These are phyloP conservation scores for Poa annua DNA, from an alignment of 176 grass and related monocot genomes.

Conservation along the genomic window DNA sequence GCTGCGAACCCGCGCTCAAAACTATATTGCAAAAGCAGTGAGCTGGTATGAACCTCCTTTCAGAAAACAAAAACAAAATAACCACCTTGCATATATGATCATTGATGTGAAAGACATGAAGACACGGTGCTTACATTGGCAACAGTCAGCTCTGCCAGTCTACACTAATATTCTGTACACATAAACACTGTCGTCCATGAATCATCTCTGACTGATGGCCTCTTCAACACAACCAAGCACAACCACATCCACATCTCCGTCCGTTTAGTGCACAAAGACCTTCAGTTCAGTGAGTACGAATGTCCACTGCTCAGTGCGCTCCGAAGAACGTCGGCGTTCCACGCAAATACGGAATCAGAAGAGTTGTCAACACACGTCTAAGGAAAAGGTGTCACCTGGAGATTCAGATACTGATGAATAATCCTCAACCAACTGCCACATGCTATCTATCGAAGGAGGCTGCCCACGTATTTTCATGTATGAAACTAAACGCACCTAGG, in stretches of 20 bases:
- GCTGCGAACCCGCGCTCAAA: too few relatives aligned
- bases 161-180: slow-evolving; percentile 23
- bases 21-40: too few relatives aligned
- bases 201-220: neutral
- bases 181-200: neutral
- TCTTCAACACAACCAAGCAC: slow-evolving; percentile 5
- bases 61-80: too few relatives aligned
- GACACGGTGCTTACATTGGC: neutral
- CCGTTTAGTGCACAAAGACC: neutral
- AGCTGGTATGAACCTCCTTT: too few relatives aligned
- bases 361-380: slow-evolving; percentile 78
- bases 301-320: slow-evolving; percentile 67
- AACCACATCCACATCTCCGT: neutral
- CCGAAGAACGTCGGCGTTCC: slow-evolving; percentile 68
- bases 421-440: slow-evolving; percentile 34
- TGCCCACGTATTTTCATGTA: neutral
- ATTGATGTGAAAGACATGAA: too few relatives aligned
- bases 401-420: slow-evolving; percentile 56
- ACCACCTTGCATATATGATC: too few relatives aligned
- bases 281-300: slow-evolving; percentile 54
- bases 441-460: neutral
- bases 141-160: slow-evolving; percentile 4
- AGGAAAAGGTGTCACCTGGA: slow-evolving; percentile 84
- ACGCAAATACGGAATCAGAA: slow-evolving; percentile 72
- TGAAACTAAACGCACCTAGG: slow-evolving; percentile 65